Base-by-base conservation (phyloP, 441 rosid species). In the Gossypium trilobum region DNA sequence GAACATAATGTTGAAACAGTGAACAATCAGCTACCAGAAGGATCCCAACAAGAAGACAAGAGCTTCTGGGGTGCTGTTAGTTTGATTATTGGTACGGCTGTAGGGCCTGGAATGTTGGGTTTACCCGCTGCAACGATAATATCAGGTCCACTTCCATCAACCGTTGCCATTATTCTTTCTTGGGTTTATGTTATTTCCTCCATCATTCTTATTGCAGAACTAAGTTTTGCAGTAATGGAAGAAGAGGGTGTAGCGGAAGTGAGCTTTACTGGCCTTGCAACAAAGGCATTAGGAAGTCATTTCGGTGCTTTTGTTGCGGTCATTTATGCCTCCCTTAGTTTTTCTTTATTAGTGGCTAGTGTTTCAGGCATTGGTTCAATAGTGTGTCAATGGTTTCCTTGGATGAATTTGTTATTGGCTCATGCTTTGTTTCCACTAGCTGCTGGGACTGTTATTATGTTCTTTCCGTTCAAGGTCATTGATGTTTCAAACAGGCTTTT, bases 11-110 rank as follows among this genome's bases (percentile, higher is more conserved):
- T 61, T 67, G 74, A 51, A 60, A 57, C 68, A 62, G 52, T 59
- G 69, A 39, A 73, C 13, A 4, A 33, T 8, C 60, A 74, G 70
- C 60, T 71, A 44, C 64, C 72, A 67, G 31, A 72, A 75, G 73
- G 31, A 48, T 62, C 80, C 52, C 72, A 66, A 2, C 73, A 67
- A 73, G 42, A 59, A 11, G 56, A 14, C 1, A 89, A 84, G 79
- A 88, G 80, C 77, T 93, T 91, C 77, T 93, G 97, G 98, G 97
- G 96, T 79, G 97, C 95, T 56, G 95, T 91, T 65, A 84, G 83
- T 82, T 90, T 91, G 80, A 90, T 93, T 71, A 81, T 93, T 57
- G 97, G 98, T 72, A 91, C 95, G 42, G 97, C 97, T 44, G 97
- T 88, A 4, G 97, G 98, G 36, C 96, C 97, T 6, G 98, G 97